Evolutionary conservation across 164 flowering plant genomes (phyloP), one percentile per base, ranked within the genome.

Genomic region (Nymphaea thermarum): DNA sequence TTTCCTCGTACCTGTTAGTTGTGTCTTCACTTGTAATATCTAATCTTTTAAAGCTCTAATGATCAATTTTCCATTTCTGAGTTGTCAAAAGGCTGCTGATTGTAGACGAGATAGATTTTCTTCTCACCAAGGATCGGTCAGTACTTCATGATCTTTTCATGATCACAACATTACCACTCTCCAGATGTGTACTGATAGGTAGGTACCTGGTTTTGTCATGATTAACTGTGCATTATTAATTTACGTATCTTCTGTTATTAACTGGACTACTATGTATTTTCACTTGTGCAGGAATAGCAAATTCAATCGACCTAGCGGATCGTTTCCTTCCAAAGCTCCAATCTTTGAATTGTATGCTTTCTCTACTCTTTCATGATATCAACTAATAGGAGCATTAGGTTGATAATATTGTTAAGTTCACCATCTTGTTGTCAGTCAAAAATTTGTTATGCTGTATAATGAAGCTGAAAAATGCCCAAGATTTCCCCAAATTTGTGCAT

Each of bases 61-160:
- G 70, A 18, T 42, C 70, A 25, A 62, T 75, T 60, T 44, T 25
- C 67, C 17, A 43, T 51, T 51, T 3, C 57, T 15, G 14, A 51
- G 12, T 51, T 15, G 5, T 51, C 14, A 25, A 41, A 62, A 93
- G 98, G 87, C 45, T 90, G 73, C 70, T 93, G 68, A 72, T 93
- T 68, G 87, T 85, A 43, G 98, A 93, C 80, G 98, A 93, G 80
- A 77, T 93, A 84, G 98, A 93, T 81, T 91, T 86, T 75, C 77
- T 90, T 68, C 86, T 95, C 25, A 92, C 97, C 5, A 90, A 68
- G 76, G 99, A 90, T 71, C 75, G 87, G 12, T 81, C 87, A 16
- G 93, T 92, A 77, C 97, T 95, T 75, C 94, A 95, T 77, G 98
- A 90, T 77, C 92, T 95, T 65, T 95, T 90, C 80, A 90, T 89